Conservation (phyloP, 192 early-diverging fungal genomes). For the Coemansia sp. region DNA sequence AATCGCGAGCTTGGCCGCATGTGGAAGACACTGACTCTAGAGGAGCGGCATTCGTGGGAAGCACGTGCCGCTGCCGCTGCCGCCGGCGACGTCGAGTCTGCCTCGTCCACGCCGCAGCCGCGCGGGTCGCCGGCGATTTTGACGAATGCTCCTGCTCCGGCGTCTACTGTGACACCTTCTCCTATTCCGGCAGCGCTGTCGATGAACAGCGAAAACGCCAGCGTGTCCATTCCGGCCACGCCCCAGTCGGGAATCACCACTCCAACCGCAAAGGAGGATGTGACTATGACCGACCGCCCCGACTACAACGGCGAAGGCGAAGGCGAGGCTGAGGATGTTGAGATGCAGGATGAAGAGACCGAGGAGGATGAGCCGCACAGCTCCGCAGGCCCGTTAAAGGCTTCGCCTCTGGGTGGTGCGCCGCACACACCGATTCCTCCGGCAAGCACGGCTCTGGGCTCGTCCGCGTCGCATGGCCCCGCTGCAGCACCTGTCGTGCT, state of each 20-base stretch:
- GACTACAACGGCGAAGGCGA: slow-evolving; percentile 40
- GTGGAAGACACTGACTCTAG: slow-evolving; percentile 39
- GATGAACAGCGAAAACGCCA: slow-evolving; percentile 15
- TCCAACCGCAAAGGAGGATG: slow-evolving; percentile 21
- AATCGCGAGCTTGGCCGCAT: slow-evolving; percentile 50
- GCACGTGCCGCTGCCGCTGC: slow-evolving; percentile 17
- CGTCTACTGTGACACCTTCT: slow-evolving; percentile 13
- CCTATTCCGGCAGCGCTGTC: slow-evolving; percentile 17
- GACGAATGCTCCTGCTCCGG: neutral
- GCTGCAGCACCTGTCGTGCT: slow-evolving; percentile 8
- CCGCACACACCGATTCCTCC: neutral
- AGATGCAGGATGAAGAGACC: slow-evolving; percentile 45
- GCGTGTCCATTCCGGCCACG: slow-evolving; percentile 23
- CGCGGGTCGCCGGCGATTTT: slow-evolving; percentile 17
- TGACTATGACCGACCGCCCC: neutral
- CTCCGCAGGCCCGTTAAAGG: neutral
- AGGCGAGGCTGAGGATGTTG: slow-evolving; percentile 46
- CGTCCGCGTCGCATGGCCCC: neutral
- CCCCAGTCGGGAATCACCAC: slow-evolving; percentile 28
- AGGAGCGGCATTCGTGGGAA: slow-evolving; percentile 44
- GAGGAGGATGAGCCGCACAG: slow-evolving; percentile 7
- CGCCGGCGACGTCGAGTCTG: slow-evolving; percentile 7
- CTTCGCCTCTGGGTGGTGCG: neutral
- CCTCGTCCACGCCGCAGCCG: slow-evolving; percentile 14
- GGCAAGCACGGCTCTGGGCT: neutral